Evolutionary conservation across 1,284 basidiomycete genomes (phyloP), one percentile per base, ranked within the genome.

Genomic region (Kwoniella shivajii): DNA sequence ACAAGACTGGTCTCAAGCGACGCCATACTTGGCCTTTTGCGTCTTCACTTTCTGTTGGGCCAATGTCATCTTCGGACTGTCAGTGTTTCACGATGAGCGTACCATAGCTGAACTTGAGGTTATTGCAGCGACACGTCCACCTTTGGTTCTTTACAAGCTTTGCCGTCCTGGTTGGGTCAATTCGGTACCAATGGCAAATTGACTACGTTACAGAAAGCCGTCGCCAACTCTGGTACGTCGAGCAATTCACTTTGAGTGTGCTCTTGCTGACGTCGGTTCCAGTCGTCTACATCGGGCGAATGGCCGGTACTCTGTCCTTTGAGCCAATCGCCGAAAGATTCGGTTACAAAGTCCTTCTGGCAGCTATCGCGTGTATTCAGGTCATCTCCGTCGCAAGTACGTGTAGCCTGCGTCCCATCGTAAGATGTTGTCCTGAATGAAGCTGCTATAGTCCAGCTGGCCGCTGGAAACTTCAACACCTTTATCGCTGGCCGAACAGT

Each of bases 401-500:
- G 36, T 38, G 16, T 38, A 11, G 16, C 36, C 18, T 11, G n/a
- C n/a, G n/a, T n/a, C n/a, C n/a, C n/a, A 38, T 16, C 36, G 16
- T 16, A 9, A 6, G 5, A 38, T n/a, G n/a, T 11, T 9, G 9
- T n/a, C 9, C 14, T 7, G 36, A 38, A 38, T 16, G 18, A 11
- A 24, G 24, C 16, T 18, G 16, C 36, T 38, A 7, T 9, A 6
- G 6, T 11, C 18, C 36, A 7, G 14, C 9, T 34, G 31, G 31
- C 16, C 31, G 14, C 5, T 18, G 18, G 36, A 38, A 27, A 51
- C n/a, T 67, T 64, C 64, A 48, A 54, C 6, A 44, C 50, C 2
- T 66, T 63, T 46, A 57, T 61, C 20, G 48, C 61, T 43, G 67
- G 67, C 6, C 63, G 65, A 6, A 54, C 61, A n/a, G 38, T 67